Evolutionary conservation across 2,329 filamentous ascomycete species (phyloP), one percentile per base, ranked within the genome.

Genomic region (Aspergillus sojae): DNA sequence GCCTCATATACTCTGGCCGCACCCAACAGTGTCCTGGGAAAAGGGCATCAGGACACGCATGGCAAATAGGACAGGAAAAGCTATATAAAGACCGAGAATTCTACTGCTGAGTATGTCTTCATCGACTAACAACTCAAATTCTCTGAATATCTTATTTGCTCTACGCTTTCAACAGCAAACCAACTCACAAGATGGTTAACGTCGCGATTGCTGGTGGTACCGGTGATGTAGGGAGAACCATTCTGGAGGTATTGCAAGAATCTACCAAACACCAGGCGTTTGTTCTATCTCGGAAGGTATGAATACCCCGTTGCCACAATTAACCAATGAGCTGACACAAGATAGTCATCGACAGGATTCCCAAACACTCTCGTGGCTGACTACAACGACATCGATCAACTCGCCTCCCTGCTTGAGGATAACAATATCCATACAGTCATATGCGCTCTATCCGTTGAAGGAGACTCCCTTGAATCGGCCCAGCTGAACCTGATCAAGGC

Each of bases 341-440:
- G 46, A 21, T 16, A 54, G 32, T 11, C 48, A 39, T 52, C 30
- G 23, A 11, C 26, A 21, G 41, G 12, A 14, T 1, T 23, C 1
- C 19, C 4, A 5, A 30, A n/a, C 5, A 16, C 21, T 4, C 53
- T 68, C 9, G 32, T 34, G 11, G 62, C 73, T 14, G 73, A 77
- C 57, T 78, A 77, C 58, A 58, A 21, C 39, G 61, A 73, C 53
- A 57, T 75, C 28, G 64, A 74, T 0, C n/a, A 55, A 3, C 36
- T 75, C 10, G 53, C 61, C 16, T 53, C 66, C 26, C 52, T 63
- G 4, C 67, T 77, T 4, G 69, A 75, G 50, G 32, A 61, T 0
- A 57, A 68, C 30, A 62, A 67, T 9, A 66, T 73, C 36, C 57
- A 71, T 52, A 72, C 71, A 1, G 60, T 72, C 10, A 70, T 73